Conservation (phyloP, 257 asterid species). For the Solanum pinnatisectum region DNA sequence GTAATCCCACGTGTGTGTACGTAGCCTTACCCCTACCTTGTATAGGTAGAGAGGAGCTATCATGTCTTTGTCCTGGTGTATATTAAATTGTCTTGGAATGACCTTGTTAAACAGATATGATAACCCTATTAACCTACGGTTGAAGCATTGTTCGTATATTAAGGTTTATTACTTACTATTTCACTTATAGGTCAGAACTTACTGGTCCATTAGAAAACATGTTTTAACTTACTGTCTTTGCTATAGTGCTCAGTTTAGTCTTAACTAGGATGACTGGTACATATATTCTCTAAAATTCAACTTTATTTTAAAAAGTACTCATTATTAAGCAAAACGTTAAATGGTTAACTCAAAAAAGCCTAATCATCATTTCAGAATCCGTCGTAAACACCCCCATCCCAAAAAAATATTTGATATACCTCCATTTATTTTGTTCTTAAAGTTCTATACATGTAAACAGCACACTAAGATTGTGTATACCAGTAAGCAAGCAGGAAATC, state of each 20-base stretch:
- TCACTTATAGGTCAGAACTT: not conserved
- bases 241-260: not conserved
- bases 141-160: not conserved
- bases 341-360: not conserved
- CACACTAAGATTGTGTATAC: not conserved
- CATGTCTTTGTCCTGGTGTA: not conserved
- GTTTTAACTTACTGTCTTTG: not conserved
- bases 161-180: not conserved
- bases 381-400: not conserved
- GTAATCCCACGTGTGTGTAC: not conserved
- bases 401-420: not conserved
- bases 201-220: not conserved
- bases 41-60: not conserved
- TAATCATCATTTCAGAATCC: not conserved
- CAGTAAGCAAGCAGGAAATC: not conserved
- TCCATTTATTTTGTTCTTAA: not conserved
- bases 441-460: not conserved
- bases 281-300: not conserved
- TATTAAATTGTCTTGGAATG: not conserved
- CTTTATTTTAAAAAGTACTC: not conserved
- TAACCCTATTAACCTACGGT: not conserved
- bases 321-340: not conserved
- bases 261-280: not conserved
- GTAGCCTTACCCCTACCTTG: not conserved
- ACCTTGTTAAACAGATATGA: not conserved